These are phyloP conservation scores for Acorus calamus DNA, from an alignment of 106 monocot species.

Conservation along the genomic window DNA sequence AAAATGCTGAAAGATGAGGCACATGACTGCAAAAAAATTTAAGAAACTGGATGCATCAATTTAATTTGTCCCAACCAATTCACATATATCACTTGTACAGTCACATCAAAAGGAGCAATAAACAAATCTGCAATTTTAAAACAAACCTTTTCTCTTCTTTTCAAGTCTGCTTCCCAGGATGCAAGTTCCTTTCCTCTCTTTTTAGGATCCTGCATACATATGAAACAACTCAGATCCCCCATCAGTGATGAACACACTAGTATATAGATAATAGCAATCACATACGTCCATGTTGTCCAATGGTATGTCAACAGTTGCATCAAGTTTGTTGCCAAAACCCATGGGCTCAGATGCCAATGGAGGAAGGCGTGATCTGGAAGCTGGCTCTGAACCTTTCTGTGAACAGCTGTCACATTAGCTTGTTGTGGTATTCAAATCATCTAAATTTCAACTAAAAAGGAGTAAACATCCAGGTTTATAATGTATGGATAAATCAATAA, in stretches of 20 bases:
- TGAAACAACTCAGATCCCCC: neutral
- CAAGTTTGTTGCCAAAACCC: constrained; percentile 35
- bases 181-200: constrained; percentile 51
- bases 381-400: constrained; percentile 26
- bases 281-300: constrained; percentile 30
- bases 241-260: neutral
- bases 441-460: too few relatives aligned
- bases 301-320: constrained; percentile 39
- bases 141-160: constrained; percentile 43
- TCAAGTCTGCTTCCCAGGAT: constrained; percentile 59
- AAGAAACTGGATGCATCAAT: neutral
- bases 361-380: constrained; percentile 22
- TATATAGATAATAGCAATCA: neutral
- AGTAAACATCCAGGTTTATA: too few relatives aligned
- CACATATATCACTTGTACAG: too few relatives aligned
- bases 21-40: neutral
- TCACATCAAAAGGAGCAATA: too few relatives aligned
- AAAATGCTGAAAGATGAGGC: neutral
- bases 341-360: constrained; percentile 7
- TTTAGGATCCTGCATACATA: constrained; percentile 27
- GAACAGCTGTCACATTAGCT: too few relatives aligned
- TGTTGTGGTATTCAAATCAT: too few relatives aligned
- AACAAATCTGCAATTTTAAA: neutral
- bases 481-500: too few relatives aligned
- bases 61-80: neutral